Conservation (phyloP, 768 basidiomycete species). For the Coprinopsis sp. region DNA sequence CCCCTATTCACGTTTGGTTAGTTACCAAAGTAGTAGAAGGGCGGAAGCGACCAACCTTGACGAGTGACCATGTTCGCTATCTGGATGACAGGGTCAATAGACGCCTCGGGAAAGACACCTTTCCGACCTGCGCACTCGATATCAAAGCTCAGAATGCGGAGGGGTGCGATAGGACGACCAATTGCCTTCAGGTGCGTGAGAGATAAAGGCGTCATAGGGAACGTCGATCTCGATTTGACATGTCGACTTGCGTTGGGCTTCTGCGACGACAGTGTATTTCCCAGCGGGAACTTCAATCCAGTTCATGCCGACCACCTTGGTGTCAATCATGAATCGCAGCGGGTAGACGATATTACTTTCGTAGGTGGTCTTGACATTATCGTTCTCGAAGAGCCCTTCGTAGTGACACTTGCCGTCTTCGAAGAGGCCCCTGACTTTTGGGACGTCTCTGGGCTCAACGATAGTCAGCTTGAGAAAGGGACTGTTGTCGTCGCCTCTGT, state of each 20-base stretch:
- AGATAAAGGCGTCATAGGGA: slow-evolving; percentile 81
- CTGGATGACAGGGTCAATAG: slow-evolving; percentile 91
- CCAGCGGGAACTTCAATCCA: slow-evolving; percentile 94
- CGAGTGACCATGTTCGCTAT: slow-evolving; percentile 99
- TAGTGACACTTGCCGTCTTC: slow-evolving; percentile 73
- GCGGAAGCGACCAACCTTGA: slow-evolving; percentile 60
- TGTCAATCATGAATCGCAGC: slow-evolving; percentile 97
- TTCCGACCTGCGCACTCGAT: slow-evolving; percentile 98
- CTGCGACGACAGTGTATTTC: slow-evolving; percentile 63
- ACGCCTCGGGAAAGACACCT: slow-evolving; percentile 93
- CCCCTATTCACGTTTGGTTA: slow-evolving; percentile 48
- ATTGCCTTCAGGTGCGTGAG: slow-evolving; percentile 85
- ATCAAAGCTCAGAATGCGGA: slow-evolving; percentile 95
- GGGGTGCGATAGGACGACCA: slow-evolving; percentile 92
- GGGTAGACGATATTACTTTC: slow-evolving; percentile 94
- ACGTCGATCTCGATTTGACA: slow-evolving; percentile 88
- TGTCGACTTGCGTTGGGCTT: slow-evolving; percentile 57
- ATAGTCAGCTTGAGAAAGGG: slow-evolving; percentile 86
- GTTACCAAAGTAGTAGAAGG: neutral
- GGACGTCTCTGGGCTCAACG: slow-evolving; percentile 66
- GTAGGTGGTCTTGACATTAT: slow-evolving; percentile 56
- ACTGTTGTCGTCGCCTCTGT: slow-evolving; percentile 71
- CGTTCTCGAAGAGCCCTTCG: slow-evolving; percentile 47
- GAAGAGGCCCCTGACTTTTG: slow-evolving; percentile 82
- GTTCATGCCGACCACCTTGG: slow-evolving; percentile 98